Conservation (phyloP, 148 eudicot genomes). For the Camellia granthamiana region DNA sequence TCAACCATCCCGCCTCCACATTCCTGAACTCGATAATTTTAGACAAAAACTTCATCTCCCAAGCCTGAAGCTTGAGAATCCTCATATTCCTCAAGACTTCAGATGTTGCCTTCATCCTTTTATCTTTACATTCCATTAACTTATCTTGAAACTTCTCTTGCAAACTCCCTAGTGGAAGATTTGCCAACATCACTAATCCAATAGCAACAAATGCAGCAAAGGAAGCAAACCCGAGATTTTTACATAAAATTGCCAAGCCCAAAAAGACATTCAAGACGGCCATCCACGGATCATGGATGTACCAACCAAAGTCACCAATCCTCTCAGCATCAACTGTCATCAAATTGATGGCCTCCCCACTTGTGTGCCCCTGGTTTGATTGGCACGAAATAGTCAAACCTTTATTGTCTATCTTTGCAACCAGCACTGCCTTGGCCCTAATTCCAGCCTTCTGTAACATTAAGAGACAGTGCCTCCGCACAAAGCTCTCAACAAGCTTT, state of each 20-base stretch:
- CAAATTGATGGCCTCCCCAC: conserved; percentile 30
- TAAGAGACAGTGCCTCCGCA: conserved; percentile 48
- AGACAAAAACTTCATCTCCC: conserved; percentile 58
- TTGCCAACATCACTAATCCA: conserved; percentile 36
- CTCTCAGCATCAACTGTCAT: conserved; percentile 61
- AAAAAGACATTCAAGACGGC: conserved; percentile 40
- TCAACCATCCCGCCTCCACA: conserved; percentile 41
- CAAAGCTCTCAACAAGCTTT: conserved; percentile 46
- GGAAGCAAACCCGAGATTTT: conserved; percentile 51
- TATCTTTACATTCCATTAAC: conserved; percentile 47
- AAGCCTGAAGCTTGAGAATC: conserved; percentile 54
- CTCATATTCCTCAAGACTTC: conserved; percentile 56
- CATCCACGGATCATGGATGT: conserved; percentile 55
- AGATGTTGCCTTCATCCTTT: conserved; percentile 49
- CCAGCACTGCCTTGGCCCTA: conserved; percentile 41
- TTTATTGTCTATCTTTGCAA: conserved; percentile 50
- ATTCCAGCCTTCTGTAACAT: conserved; percentile 43
- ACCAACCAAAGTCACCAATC: conserved; percentile 44
- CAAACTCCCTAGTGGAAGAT: conserved; percentile 37
- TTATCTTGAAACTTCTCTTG: conserved; percentile 39
- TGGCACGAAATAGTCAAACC: conserved; percentile 49
- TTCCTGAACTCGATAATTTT: conserved; percentile 39
- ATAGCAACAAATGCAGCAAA: conserved; percentile 43
- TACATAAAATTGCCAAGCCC: conserved; percentile 44
- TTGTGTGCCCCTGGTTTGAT: conserved; percentile 50